Conservation (phyloP, 2,329 filamentous ascomycete genomes). For the Stemphylium lycopersici region DNA sequence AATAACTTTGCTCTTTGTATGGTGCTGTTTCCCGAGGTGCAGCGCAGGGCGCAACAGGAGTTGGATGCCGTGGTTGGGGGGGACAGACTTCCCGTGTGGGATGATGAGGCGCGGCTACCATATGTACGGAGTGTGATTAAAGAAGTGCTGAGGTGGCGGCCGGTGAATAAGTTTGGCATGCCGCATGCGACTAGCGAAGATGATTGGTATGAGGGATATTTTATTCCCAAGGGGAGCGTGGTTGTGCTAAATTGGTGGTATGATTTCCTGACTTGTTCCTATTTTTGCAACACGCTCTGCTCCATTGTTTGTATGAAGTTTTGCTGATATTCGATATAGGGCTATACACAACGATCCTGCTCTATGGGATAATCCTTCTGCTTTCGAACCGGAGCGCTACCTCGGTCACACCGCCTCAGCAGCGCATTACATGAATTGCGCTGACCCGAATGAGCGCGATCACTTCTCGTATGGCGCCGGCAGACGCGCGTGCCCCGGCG, state of each 20-base stretch:
- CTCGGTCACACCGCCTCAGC: slow-evolving; percentile 31
- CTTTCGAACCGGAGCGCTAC: slow-evolving; percentile 42
- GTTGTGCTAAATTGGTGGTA: slow-evolving; percentile 45
- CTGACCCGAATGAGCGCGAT: slow-evolving; percentile 42
- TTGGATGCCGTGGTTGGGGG: slow-evolving; percentile 38
- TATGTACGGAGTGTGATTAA: slow-evolving; percentile 47
- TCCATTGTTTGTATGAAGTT: neutral
- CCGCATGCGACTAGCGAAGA: slow-evolving; percentile 43
- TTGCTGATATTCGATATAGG: slow-evolving; percentile 16
- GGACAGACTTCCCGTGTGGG: slow-evolving; percentile 39
- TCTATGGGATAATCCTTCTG: slow-evolving; percentile 32
- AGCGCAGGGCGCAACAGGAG: slow-evolving; percentile 37
- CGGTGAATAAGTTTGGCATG: slow-evolving; percentile 43
- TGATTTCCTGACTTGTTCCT: neutral
- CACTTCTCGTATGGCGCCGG: slow-evolving; percentile 48
- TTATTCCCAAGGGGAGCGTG: slow-evolving; percentile 47
- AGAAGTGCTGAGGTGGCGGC: slow-evolving; percentile 40
- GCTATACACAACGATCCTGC: slow-evolving; percentile 43
- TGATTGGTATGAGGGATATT: slow-evolving; percentile 48
- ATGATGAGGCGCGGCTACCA: slow-evolving; percentile 37
- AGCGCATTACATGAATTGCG: slow-evolving; percentile 39
- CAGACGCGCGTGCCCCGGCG: slow-evolving; percentile 44
- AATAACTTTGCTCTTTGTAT: slow-evolving; percentile 42
- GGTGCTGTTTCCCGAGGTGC: slow-evolving; percentile 34
- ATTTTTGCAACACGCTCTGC: neutral